A percentile compares a stretch with the other conserved stretches of the same genome.
Evolutionary conservation across 2,329 filamentous ascomycete species (phyloP).

Genomic region (Neopestalotiopsis sp.): DNA sequence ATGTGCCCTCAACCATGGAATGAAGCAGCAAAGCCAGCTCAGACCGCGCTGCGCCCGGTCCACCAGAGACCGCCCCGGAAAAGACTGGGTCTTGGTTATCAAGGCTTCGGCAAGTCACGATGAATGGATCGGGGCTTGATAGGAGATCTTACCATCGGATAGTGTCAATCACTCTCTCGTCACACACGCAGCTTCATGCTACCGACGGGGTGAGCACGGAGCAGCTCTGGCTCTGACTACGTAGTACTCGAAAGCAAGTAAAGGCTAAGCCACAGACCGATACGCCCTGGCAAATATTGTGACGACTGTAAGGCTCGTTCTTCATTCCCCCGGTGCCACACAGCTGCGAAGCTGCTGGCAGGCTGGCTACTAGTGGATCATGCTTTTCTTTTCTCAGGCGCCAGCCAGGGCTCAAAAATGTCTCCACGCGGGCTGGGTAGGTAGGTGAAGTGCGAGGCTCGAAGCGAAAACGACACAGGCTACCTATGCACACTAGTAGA

Average conservation of each 20-base stretch:
- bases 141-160: constrained; percentile 5
- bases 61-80: not conserved
- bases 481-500: not conserved
- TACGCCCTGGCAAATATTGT: not conserved
- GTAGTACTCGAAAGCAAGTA: not conserved
- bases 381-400: not conserved
- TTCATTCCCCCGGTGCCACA: not conserved
- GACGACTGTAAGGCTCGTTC: not conserved
- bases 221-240: not conserved
- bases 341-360: not conserved
- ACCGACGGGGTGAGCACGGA: not conserved
- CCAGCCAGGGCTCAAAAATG: not conserved
- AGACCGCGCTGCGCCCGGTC: constrained; percentile 7
- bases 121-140: constrained; percentile 2
- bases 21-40: constrained; percentile 2
- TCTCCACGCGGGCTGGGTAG: not conserved
- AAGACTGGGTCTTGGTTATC: not conserved
- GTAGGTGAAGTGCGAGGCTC: not conserved
- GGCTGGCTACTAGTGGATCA: not conserved
- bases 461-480: not conserved
- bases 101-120: constrained; percentile 12
- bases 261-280: not conserved
- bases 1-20: not conserved
- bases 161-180: not conserved
- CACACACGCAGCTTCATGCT: not conserved